phyloP scores from a whole-genome alignment of 1,139 yeast genomes.

The Kluyveromyces sp. region DNA sequence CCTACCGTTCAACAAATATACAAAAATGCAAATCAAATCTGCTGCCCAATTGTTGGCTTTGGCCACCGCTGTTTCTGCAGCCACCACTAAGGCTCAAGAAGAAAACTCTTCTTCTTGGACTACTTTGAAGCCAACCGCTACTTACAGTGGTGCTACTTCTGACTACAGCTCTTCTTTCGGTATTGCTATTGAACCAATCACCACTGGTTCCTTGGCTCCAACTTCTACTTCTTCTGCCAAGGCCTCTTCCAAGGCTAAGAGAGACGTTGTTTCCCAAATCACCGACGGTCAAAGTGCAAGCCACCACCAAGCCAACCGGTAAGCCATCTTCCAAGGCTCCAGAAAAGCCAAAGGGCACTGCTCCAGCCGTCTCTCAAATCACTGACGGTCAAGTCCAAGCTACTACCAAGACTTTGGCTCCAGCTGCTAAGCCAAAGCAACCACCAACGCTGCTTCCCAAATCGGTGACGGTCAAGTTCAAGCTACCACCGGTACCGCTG shows the following conservation, averaged over 20 bases:
- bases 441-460: conserved; percentile 31
- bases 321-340: conserved; percentile 4
- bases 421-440: conserved; percentile 30
- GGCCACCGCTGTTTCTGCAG: conserved; percentile 23
- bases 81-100: conserved; percentile 25
- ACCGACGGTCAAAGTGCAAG: conserved; percentile 58
- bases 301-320: conserved; percentile 6
- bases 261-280: conserved; percentile 40
- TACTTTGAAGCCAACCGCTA: conserved; percentile 32
- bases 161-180: conserved; percentile 43
- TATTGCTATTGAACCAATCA: conserved; percentile 30
- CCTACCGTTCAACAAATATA: conserved; percentile 6
- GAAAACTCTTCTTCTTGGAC: conserved; percentile 28
- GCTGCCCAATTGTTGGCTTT: conserved; percentile 24
- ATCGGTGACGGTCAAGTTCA: conserved; percentile 56
- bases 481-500: conserved; percentile 25
- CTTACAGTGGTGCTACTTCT: conserved; percentile 34
- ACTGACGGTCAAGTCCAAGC: conserved; percentile 41
- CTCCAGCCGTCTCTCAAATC: conserved; percentile 8
- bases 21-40: conserved; percentile 27
- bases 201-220: conserved; percentile 10
- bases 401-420: conserved; percentile 32
- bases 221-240: conserved; percentile 11
- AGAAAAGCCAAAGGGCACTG: conserved; percentile 30
- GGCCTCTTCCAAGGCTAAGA: conserved; percentile 23